Percentiles rank a stretch among this genome's conserved stretches.
These are phyloP conservation scores for Coemansia aciculifera DNA, from an alignment of 192 early-diverging fungal genomes.

Conservation along the genomic window DNA sequence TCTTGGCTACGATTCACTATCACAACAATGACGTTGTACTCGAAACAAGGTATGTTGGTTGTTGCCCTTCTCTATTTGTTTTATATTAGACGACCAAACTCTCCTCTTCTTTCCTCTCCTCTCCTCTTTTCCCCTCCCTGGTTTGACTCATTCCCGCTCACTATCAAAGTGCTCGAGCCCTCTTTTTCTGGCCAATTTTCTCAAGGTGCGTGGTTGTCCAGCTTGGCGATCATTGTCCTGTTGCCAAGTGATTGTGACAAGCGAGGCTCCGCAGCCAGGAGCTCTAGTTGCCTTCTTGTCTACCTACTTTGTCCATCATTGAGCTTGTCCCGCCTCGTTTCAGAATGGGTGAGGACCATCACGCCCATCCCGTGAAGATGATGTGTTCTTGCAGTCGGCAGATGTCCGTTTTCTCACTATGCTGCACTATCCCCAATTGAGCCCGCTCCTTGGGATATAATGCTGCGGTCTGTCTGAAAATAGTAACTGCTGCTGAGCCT, in stretches of 20 bases:
- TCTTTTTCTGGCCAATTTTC: background rate
- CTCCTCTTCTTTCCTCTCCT: background rate
- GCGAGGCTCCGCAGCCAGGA: slow-evolving; percentile 6
- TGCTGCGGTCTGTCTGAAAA: background rate
- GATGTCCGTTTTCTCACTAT: background rate
- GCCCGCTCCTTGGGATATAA: background rate
- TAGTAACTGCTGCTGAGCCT: slow-evolving; percentile 12
- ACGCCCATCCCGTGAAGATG: background rate
- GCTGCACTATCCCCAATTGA: background rate
- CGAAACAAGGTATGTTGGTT: slow-evolving; percentile 38
- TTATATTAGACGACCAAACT: background rate
- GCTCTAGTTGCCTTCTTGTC: background rate
- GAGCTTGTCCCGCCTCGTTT: background rate
- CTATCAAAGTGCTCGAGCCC: background rate
- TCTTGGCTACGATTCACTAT: slow-evolving; percentile 6
- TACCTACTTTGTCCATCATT: background rate
- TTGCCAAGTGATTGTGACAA: background rate
- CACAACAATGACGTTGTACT: slow-evolving; percentile 37
- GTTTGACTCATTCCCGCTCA: background rate
- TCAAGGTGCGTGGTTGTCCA: background rate
- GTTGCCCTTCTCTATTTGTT: background rate
- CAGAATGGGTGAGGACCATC: background rate
- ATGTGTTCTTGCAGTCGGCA: background rate
- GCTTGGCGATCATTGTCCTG: slow-evolving; percentile 5
- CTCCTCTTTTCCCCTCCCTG: background rate